Conservation (phyloP, 305 asterid genomes). For the Fraxinus latifolia region DNA sequence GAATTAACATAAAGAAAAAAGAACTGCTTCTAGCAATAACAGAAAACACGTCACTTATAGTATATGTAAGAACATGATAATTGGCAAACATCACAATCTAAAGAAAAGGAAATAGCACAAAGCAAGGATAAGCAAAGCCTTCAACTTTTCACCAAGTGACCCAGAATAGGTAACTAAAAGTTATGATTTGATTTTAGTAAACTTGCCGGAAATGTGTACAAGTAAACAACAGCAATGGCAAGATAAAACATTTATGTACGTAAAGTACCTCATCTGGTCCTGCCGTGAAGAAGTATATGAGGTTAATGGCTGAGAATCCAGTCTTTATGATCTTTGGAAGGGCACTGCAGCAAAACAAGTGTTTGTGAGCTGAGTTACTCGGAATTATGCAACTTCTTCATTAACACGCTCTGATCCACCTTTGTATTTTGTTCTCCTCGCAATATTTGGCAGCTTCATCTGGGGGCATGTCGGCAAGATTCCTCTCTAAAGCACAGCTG, state of each 20-base stretch:
- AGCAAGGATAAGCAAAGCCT: background rate
- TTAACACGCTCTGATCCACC: conserved; percentile 46
- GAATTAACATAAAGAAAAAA: background rate
- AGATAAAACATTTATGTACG: background rate
- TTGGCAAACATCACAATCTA: background rate
- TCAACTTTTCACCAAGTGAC: background rate
- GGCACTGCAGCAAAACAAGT: conserved; percentile 48
- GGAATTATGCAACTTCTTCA: conserved; percentile 6
- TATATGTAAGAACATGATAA: background rate
- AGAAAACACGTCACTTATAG: background rate
- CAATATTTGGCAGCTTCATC: conserved; percentile 91
- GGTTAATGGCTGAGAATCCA: conserved; percentile 92
- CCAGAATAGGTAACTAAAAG: background rate
- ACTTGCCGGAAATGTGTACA: background rate
- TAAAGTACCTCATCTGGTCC: conserved; percentile 95
- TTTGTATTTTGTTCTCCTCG: conserved; percentile 89
- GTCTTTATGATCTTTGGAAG: conserved; percentile 94
- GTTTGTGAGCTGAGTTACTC: conserved; percentile 27
- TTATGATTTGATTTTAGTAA: background rate
- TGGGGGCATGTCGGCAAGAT: conserved; percentile 71
- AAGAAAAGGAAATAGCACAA: background rate
- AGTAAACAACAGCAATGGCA: background rate
- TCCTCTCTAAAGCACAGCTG: conserved; percentile 86
- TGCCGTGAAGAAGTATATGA: conserved; percentile 95
- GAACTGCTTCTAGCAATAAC: background rate